Evolutionary conservation across 2,329 filamentous ascomycete genomes (phyloP).

Genomic region (Penicillium expansum): DNA sequence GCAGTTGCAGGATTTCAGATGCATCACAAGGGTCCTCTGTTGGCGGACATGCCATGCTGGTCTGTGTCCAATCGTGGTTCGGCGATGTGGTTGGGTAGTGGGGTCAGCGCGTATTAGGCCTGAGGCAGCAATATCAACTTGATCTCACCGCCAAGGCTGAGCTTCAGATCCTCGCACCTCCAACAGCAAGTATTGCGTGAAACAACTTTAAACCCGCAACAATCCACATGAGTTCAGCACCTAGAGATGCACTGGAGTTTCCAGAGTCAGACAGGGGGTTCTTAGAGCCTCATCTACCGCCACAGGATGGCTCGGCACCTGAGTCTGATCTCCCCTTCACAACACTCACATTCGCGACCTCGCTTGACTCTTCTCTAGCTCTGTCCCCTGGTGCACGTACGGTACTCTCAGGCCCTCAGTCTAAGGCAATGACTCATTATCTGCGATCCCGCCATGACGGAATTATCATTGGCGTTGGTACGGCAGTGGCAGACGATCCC

Average conservation of each 20-base stretch:
- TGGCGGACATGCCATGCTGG: background rate
- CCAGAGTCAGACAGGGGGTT: slow-evolving; percentile 41
- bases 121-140: background rate
- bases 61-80: background rate
- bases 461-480: slow-evolving; percentile 81
- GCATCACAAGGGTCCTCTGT: background rate
- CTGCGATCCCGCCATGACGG: slow-evolving; percentile 81
- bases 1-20: background rate
- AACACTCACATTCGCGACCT: slow-evolving; percentile 84
- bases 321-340: slow-evolving; percentile 48
- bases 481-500: slow-evolving; percentile 80
- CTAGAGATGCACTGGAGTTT: slow-evolving; percentile 37
- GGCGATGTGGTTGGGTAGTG: background rate
- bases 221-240: background rate
- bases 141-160: background rate
- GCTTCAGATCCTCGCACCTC: background rate
- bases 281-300: slow-evolving; percentile 49
- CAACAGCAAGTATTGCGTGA: background rate
- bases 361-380: slow-evolving; percentile 74
- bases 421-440: slow-evolving; percentile 92
- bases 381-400: slow-evolving; percentile 73
- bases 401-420: slow-evolving; percentile 72
- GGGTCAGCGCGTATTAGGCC: background rate
- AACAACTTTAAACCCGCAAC: background rate
- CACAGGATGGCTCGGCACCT: slow-evolving; percentile 16